phyloP scores from a whole-genome alignment of 345 rosid genomes.

The Rhodamnia rubescens region DNA sequence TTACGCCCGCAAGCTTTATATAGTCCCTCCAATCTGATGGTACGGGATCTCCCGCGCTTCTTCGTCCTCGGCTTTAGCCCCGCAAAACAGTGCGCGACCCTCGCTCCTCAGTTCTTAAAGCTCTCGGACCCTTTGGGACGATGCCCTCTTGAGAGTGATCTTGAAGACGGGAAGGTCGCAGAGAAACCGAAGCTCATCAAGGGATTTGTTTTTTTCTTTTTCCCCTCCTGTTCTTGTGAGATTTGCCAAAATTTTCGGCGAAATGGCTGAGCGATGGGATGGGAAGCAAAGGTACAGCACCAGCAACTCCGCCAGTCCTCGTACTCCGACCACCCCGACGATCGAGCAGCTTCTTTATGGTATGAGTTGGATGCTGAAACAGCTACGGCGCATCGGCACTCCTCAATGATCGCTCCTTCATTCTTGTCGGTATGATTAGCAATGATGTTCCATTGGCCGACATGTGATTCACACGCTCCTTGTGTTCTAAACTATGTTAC shows the following conservation, averaged over 20 bases:
- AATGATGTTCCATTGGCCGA: background rate
- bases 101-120: background rate
- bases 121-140: background rate
- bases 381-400: background rate
- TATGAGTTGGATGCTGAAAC: background rate
- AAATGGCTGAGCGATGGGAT: background rate
- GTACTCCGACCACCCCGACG: slow-evolving; percentile 21
- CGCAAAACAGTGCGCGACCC: background rate
- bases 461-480: background rate
- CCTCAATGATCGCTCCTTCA: background rate
- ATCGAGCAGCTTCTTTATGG: slow-evolving; percentile 40
- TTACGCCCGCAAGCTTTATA: background rate
- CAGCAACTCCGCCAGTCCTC: slow-evolving; percentile 5
- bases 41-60: background rate
- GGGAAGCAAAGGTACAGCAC: background rate
- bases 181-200: background rate
- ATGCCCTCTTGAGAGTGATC: background rate
- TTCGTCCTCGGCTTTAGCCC: background rate
- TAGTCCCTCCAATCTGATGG: background rate
- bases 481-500: background rate
- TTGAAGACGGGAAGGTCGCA: background rate
- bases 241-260: slow-evolving; percentile 8
- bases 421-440: background rate
- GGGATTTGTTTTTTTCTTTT: background rate
- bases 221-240: background rate